Evolutionary conservation across 2,329 filamentous ascomycete genomes (phyloP), one percentile per base, ranked within the genome.

Genomic region (Aspergillus sergii): DNA sequence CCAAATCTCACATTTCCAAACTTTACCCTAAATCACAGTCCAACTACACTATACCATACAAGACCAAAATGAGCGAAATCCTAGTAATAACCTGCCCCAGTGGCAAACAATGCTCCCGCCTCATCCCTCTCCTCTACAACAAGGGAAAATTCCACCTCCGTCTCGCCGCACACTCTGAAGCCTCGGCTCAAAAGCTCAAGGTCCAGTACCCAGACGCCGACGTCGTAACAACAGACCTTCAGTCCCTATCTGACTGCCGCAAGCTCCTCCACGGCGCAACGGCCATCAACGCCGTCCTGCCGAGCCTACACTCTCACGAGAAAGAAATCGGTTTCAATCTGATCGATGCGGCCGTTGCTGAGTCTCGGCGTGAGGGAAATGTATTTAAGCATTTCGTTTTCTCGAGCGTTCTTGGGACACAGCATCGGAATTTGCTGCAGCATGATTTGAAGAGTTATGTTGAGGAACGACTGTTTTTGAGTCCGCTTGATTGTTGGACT

Each of bases 21-120:
- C 9, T 36, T 36, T 5, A 1, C 34, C 34, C 34, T 36, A 36
- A 14, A 36, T 12, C 34, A 36, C 5, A 36, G 12, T 36, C 34
- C 5, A 12, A 16, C 1, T 16, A 16, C 34, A 36, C 5, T 16
- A 16, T 36, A 16, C 34, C 10, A 26, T 26, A 26, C 26, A 48
- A 48, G 23, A 7, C 8, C 46, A 30, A 30, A 3, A 50, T 50
- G 46, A 19, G 46, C 16, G 46, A 50, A 9, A n/a, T n/a, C 26
- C 64, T 81, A 32, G 72, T 79, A 34, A 64, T 81, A 30, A 80
- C 77, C 43, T 77, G 72, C 59, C 76, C 79, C 6, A 72, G 72
- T 26, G 78, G 78, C 53, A 79, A 78, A 57, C 78, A 80, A 68
- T 70, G 71, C 63, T 64, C 68, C 9, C 65, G 66, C 2, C 70